These are phyloP conservation scores for Termitomyces sp. DNA, from an alignment of 1,284 basidiomycete species.

Conservation along the genomic window DNA sequence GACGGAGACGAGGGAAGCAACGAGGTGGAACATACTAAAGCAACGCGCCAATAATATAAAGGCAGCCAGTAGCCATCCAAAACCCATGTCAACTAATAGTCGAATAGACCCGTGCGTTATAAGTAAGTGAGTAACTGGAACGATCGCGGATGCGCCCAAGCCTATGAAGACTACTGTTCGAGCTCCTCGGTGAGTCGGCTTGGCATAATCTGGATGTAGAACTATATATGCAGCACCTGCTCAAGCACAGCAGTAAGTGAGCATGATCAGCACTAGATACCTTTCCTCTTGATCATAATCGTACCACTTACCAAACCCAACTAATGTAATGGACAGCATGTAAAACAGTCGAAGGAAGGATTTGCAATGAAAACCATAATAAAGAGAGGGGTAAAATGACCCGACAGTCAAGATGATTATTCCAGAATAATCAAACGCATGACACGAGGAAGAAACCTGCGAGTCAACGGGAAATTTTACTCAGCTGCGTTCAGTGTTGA, in stretches of 20 bases:
- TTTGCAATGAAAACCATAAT: constrained; percentile 71
- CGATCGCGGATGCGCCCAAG: constrained; percentile 69
- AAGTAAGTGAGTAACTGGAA: constrained; percentile 70
- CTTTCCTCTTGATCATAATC: constrained; percentile 19
- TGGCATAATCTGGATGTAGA: constrained; percentile 74
- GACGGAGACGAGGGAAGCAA: constrained; percentile 19
- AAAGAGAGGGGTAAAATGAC: constrained; percentile 73
- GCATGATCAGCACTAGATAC: constrained; percentile 5
- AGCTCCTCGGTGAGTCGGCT: constrained; percentile 69
- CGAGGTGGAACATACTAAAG: constrained; percentile 64
- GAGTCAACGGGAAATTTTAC: constrained; percentile 8
- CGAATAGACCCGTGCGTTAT: constrained; percentile 51
- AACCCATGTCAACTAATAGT: constrained; percentile 59
- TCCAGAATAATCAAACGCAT: constrained; percentile 70
- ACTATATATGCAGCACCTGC: constrained; percentile 72
- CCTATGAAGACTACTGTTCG: constrained; percentile 79
- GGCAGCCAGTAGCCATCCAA: constrained; percentile 61
- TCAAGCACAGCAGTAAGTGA: constrained; percentile 9
- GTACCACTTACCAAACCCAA: constrained; percentile 55
- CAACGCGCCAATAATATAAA: constrained; percentile 75
- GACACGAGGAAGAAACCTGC: constrained; percentile 47
- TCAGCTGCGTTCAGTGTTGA: constrained; percentile 12
- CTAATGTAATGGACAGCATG: constrained; percentile 45
- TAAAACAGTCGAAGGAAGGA: constrained; percentile 48
- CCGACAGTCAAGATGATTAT: constrained; percentile 72